A percentile compares a stretch with the other conserved stretches of the same genome.
These are phyloP conservation scores for Aspergillus awamori DNA, from an alignment of 2,329 filamentous ascomycete species.

Conservation along the genomic window DNA sequence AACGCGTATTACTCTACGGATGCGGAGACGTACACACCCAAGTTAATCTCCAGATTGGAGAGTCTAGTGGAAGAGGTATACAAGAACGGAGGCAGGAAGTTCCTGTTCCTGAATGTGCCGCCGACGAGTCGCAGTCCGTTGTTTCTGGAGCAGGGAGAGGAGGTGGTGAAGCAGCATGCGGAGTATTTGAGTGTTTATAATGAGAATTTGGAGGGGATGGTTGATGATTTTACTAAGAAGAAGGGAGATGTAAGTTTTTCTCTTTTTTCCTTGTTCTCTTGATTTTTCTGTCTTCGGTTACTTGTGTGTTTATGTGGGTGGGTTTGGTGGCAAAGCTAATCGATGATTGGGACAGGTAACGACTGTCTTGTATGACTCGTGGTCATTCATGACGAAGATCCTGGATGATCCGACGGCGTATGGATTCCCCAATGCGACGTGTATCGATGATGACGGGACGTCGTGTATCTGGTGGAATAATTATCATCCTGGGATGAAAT, in stretches of 20 bases:
- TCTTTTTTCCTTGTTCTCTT: neutral
- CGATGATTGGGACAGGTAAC: conserved; percentile 23
- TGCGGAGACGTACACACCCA: conserved; percentile 33
- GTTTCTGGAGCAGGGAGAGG: conserved; percentile 24
- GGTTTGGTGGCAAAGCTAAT: neutral
- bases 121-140: conserved; percentile 40
- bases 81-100: conserved; percentile 58
- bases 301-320: too few species aligned
- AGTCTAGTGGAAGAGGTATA: conserved; percentile 53
- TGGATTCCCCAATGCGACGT: conserved; percentile 32
- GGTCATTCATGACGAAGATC: conserved; percentile 34
- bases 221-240: conserved; percentile 20
- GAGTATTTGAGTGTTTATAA: conserved; percentile 31
- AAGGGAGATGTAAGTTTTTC: conserved; percentile 27
- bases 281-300: neutral
- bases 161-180: conserved; percentile 19
- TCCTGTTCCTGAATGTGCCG: conserved; percentile 63
- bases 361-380: conserved; percentile 33
- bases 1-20: conserved; percentile 33
- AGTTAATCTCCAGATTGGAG: conserved; percentile 51
- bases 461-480: conserved; percentile 39
- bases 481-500: conserved; percentile 36
- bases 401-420: conserved; percentile 31
- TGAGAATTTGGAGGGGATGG: conserved; percentile 26
- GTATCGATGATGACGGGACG: conserved; percentile 32